phyloP scores from a whole-genome alignment of 169 alveolate genomes.

The Plasmodium falciparum region DNA sequence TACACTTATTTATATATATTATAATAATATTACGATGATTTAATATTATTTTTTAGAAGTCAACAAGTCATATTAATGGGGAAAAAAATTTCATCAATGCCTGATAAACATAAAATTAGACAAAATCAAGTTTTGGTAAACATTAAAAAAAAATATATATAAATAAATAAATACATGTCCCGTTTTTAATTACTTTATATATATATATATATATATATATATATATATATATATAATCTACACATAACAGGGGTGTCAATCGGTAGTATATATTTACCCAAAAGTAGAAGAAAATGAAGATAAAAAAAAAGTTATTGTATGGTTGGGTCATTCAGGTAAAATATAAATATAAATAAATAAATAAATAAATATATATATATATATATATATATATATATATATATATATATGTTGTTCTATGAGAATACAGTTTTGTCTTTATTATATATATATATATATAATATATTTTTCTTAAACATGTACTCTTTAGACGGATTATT shows the following conservation, averaged over 20 bases:
- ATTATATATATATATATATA: no score
- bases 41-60: constrained; percentile 39
- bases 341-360: not conserved
- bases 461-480: no score
- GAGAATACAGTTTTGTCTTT: not conserved
- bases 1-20: no score
- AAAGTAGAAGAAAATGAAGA: constrained; percentile 21
- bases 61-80: constrained; percentile 74
- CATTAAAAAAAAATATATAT: not conserved
- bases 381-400: not conserved
- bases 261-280: constrained; percentile 69
- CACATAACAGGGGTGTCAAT: constrained; percentile 70
- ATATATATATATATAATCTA: not conserved
- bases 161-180: not conserved
- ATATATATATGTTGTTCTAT: no score
- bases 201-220: not conserved
- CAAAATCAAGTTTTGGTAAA: constrained; percentile 76
- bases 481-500: constrained; percentile 47
- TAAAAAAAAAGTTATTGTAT: constrained; percentile 33
- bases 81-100: constrained; percentile 72
- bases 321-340: constrained; percentile 77
- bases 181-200: not conserved
- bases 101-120: constrained; percentile 46
- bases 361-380: no score
- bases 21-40: no score